phyloP scores from a whole-genome alignment of 2,329 filamentous ascomycete genomes.

The Penicillium sp. region DNA sequence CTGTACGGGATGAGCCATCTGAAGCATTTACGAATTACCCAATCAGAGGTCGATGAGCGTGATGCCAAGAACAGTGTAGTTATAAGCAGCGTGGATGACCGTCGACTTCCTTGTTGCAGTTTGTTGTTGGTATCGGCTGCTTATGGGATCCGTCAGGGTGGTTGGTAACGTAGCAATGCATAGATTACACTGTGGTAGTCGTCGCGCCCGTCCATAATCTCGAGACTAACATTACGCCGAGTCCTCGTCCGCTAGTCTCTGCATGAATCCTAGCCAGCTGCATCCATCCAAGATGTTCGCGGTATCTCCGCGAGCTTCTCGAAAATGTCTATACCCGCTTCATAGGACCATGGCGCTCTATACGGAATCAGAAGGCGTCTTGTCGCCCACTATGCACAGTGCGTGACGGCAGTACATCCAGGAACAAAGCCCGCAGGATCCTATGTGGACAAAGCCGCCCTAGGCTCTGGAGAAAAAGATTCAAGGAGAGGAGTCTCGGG shows the following conservation, averaged over 20 bases:
- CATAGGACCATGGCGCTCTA: background rate
- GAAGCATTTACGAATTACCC: background rate
- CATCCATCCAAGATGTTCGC: slow-evolving; percentile 1
- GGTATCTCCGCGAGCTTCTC: background rate
- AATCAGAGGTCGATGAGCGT: background rate
- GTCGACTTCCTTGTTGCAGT: too few relatives aligned
- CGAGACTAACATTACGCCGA: too few relatives aligned
- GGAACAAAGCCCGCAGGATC: background rate
- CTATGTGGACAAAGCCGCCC: background rate
- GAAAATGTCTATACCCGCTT: background rate
- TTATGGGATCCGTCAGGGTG: too few relatives aligned
- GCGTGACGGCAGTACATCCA: background rate
- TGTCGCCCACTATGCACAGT: background rate
- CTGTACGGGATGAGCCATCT: background rate
- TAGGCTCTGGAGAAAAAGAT: background rate
- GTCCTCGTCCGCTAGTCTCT: background rate
- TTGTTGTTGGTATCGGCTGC: too few relatives aligned
- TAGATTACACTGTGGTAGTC: too few relatives aligned
- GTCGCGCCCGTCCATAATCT: too few relatives aligned
- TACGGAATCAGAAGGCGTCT: background rate
- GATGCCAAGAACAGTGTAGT: too few relatives aligned
- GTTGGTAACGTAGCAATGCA: too few relatives aligned
- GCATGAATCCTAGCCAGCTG: background rate
- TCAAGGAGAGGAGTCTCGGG: background rate
- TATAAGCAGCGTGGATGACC: too few relatives aligned